Percentiles rank a stretch among this genome's conserved stretches.
Conservation (phyloP, 805 yeast species). For the Alloascoidea hylecoeti region DNA sequence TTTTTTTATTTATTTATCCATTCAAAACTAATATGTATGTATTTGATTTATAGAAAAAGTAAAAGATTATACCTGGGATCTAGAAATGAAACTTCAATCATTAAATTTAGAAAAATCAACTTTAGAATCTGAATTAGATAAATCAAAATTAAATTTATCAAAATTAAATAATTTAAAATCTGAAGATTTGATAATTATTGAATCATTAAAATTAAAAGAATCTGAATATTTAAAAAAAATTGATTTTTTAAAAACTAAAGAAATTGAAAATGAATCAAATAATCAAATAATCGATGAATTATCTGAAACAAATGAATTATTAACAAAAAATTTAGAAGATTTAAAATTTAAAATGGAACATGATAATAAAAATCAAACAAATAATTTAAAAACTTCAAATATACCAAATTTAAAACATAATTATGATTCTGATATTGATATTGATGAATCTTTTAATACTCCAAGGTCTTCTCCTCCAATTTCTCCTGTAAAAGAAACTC, state of each 20-base stretch:
- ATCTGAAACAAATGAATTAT: conserved; percentile 10
- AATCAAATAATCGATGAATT: conserved; percentile 12
- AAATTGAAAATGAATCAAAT: conserved; percentile 10
- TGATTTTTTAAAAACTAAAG: conserved; percentile 7
- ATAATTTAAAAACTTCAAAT: conserved; percentile 1
- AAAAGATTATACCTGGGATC: conserved; percentile 21
- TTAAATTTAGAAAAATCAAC: too few species aligned
- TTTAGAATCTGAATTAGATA: conserved; percentile 11
- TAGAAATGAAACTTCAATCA: conserved; percentile 18
- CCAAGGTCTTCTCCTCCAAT: conserved; percentile 16
- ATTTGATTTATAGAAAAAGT: conserved; percentile 11
- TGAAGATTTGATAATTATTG: conserved; percentile 15
- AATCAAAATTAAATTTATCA: conserved; percentile 10
- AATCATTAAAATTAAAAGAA: conserved; percentile 14
- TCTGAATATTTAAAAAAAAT: conserved; percentile 13
- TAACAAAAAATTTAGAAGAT: conserved; percentile 7
- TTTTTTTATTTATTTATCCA: neutral
- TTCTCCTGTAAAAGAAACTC: conserved; percentile 19
- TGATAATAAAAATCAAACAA: neutral
- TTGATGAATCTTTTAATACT: conserved; percentile 7
- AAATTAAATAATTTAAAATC: conserved; percentile 8
- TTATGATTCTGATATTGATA: conserved; percentile 6
- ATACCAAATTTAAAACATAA: conserved; percentile 3
- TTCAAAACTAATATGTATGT: neutral
- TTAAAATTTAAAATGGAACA: conserved; percentile 10